Evolutionary conservation across 805 yeast species (phyloP).

Genomic region (Ogataea zsoltii): DNA sequence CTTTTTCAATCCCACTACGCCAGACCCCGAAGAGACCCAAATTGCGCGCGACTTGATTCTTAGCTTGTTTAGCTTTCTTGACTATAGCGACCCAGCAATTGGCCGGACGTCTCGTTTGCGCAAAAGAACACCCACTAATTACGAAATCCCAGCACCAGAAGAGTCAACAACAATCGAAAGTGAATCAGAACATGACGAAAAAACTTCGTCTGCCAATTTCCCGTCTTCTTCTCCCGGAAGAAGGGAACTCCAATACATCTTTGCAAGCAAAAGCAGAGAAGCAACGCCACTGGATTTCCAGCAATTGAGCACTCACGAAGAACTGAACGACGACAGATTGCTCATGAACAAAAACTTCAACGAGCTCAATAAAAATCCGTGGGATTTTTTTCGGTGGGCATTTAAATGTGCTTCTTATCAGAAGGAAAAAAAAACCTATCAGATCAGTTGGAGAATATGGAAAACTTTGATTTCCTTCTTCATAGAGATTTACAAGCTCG

Average conservation of each 20-base stretch:
- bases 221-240: conserved; percentile 4
- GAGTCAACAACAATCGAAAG: not conserved
- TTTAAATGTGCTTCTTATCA: conserved; percentile 28
- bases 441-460: conserved; percentile 22
- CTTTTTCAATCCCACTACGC: conserved; percentile 29
- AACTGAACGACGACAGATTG: conserved; percentile 18
- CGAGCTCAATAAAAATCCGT: conserved; percentile 22
- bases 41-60: conserved; percentile 20
- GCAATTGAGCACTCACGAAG: conserved; percentile 16
- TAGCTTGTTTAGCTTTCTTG: conserved; percentile 10
- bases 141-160: not conserved
- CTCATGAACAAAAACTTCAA: conserved; percentile 29
- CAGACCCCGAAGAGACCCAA: conserved; percentile 10
- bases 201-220: not conserved
- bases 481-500: conserved; percentile 6
- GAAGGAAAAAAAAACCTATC: conserved; percentile 8
- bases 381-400: conserved; percentile 34
- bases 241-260: conserved; percentile 5
- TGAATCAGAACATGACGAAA: not conserved
- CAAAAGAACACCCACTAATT: conserved; percentile 6
- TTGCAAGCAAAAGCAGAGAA: conserved; percentile 5
- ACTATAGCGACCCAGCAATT: not conserved
- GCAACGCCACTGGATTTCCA: conserved; percentile 2
- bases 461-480: conserved; percentile 16
- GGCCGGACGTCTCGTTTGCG: conserved; percentile 12